phyloP scores from a whole-genome alignment of 2,329 filamentous ascomycete genomes.

The Trichophyton rubrum region DNA sequence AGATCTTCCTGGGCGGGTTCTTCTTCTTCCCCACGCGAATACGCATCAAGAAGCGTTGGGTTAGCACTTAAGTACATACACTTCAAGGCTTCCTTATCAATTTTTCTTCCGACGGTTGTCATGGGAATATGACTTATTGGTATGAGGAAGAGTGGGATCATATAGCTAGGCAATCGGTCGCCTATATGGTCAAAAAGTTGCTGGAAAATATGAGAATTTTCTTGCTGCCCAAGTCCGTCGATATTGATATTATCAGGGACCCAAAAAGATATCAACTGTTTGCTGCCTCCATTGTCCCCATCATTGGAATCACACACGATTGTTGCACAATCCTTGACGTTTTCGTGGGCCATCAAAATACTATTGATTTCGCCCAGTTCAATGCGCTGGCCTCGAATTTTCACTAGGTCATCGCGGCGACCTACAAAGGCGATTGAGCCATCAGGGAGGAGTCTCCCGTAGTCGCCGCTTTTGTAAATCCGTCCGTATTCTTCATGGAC shows the following conservation, averaged over 20 bases:
- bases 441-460: conserved; percentile 65
- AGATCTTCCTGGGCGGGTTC: conserved; percentile 31
- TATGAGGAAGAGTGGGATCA: conserved; percentile 64
- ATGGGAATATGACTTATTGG: conserved; percentile 57
- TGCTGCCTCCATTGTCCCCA: conserved; percentile 25
- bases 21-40: conserved; percentile 20
- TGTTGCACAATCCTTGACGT: conserved; percentile 51
- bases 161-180: conserved; percentile 55
- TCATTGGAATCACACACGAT: conserved; percentile 38
- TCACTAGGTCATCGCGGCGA: conserved; percentile 66
- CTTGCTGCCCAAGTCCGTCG: not conserved
- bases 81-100: conserved; percentile 48
- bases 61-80: conserved; percentile 38
- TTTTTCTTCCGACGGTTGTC: conserved; percentile 57
- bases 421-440: conserved; percentile 62
- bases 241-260: conserved; percentile 32
- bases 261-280: conserved; percentile 59
- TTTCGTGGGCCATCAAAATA: conserved; percentile 40
- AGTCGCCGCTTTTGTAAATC: conserved; percentile 71
- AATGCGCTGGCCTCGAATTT: conserved; percentile 66
- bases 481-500: conserved; percentile 55
- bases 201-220: not conserved
- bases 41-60: conserved; percentile 34
- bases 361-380: conserved; percentile 66
- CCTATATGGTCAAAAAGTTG: conserved; percentile 45